phyloP scores from a whole-genome alignment of 139 green algal genomes.

The Limnomonas spitsbergensis region DNA sequence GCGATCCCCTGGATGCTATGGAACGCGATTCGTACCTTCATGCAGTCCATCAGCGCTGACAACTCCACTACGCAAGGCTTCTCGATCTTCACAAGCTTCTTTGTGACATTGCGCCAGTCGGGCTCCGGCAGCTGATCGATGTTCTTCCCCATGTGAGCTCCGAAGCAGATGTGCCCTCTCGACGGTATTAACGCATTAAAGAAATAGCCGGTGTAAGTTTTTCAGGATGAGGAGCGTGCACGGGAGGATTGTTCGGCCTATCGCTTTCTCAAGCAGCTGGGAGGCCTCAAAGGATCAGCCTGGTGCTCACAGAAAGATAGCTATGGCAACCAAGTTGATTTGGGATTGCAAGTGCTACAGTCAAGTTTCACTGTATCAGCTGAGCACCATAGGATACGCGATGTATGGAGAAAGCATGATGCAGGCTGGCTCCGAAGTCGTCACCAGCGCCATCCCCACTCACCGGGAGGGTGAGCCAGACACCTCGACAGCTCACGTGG shows the following conservation, averaged over 20 bases:
- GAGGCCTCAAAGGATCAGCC: neutral
- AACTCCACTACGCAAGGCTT: conserved; percentile 12
- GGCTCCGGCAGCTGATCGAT: conserved; percentile 11
- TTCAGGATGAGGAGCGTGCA: neutral
- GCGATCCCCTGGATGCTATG: no score
- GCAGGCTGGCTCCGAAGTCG: no score
- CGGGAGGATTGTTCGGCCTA: neutral
- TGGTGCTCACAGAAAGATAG: neutral
- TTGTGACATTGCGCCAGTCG: conserved; percentile 14
- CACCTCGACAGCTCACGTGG: no score
- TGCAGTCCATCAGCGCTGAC: conserved; percentile 13
- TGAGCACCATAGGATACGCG: no score
- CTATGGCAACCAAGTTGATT: no score
- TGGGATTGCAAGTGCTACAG: no score
- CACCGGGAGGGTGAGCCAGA: no score
- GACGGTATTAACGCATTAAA: neutral
- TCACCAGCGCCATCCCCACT: no score
- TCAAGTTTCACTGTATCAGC: no score
- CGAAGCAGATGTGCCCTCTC: no score
- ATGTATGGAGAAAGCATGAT: no score
- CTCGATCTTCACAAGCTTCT: conserved; percentile 14
- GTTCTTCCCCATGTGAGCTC: conserved; percentile 27
- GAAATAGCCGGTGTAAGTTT: neutral
- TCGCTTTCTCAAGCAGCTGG: neutral
- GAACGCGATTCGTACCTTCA: conserved; percentile 11